phyloP scores from a whole-genome alignment of 208 protist species.

The Phytomonas francai region DNA sequence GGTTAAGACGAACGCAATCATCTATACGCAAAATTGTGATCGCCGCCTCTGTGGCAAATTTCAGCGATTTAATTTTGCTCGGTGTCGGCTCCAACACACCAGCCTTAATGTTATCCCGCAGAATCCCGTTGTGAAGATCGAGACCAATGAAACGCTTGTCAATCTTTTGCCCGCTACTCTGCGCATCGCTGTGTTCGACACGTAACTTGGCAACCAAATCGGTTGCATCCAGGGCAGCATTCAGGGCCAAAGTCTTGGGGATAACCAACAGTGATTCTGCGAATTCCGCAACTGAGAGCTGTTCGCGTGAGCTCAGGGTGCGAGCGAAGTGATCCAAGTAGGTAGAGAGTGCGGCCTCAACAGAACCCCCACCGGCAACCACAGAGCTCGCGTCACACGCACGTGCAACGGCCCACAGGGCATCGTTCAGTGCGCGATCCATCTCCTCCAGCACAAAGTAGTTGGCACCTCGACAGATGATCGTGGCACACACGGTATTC shows the following conservation, averaged over 20 bases:
- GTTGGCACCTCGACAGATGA: conserved; percentile 98
- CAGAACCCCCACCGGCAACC: conserved; percentile 97
- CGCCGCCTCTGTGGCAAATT: conserved; percentile 99
- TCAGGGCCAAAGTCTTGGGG: conserved; percentile 98
- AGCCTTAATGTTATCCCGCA: conserved; percentile 95
- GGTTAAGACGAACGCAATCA: conserved; percentile 97
- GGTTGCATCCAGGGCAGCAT: conserved; percentile 97
- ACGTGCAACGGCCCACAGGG: conserved; percentile 98
- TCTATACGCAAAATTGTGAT: conserved; percentile 99
- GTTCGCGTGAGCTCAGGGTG: conserved; percentile 95
- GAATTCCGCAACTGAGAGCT: conserved; percentile 98
- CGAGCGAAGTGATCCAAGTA: conserved; percentile 98
- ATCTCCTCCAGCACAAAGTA: conserved; percentile 97
- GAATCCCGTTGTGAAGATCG: conserved; percentile 91
- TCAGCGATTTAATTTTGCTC: conserved; percentile 98
- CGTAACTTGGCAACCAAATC: conserved; percentile 98
- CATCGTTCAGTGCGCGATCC: conserved; percentile 98
- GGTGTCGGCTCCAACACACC: conserved; percentile 99
- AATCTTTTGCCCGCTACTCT: conserved; percentile 28
- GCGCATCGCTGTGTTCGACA: conserved; percentile 89
- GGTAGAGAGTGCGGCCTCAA: conserved; percentile 97
- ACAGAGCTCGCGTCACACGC: conserved; percentile 96
- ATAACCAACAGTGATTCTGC: conserved; percentile 98
- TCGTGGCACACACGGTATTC: conserved; percentile 87
- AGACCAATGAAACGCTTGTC: conserved; percentile 85